Percentiles rank a stretch among this genome's conserved stretches.
phyloP scores from a whole-genome alignment of 805 yeast genomes.

The Kodamaea fukazawae region DNA sequence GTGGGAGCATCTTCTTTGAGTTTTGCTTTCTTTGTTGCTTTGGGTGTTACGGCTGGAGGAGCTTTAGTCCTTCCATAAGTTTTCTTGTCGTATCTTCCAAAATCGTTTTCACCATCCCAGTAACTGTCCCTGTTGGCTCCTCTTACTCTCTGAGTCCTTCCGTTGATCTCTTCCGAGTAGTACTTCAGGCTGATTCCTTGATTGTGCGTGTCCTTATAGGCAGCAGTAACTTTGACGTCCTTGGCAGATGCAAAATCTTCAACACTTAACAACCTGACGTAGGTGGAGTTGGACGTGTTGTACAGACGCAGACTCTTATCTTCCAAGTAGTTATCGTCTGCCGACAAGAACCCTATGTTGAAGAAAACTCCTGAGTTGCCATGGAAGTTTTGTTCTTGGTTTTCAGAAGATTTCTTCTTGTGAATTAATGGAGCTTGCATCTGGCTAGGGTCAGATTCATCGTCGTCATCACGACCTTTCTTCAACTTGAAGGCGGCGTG shows the following conservation, averaged over 20 bases:
- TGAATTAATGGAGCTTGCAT: slow-evolving; percentile 5
- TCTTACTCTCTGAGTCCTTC: too few species aligned
- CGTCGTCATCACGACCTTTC: not conserved
- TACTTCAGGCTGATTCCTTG: too few species aligned
- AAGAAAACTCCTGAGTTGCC: slow-evolving; percentile 10
- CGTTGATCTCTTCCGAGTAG: too few species aligned
- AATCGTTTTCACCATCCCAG: too few species aligned
- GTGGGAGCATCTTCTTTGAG: not conserved
- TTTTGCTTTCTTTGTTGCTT: not conserved
- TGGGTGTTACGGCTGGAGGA: too few species aligned
- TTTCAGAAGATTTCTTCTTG: slow-evolving; percentile 8
- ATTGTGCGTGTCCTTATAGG: too few species aligned
- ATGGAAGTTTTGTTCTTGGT: slow-evolving; percentile 8
- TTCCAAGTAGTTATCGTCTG: not conserved
- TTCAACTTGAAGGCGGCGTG: not conserved
- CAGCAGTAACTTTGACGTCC: too few species aligned
- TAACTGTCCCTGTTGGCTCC: too few species aligned
- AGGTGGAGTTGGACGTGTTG: not conserved
- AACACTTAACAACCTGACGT: too few species aligned
- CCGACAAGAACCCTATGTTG: slow-evolving; percentile 7
- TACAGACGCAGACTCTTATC: slow-evolving; percentile 1
- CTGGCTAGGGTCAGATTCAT: not conserved
- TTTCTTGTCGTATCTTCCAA: too few species aligned
- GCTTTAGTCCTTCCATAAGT: too few species aligned
- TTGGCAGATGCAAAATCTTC: too few species aligned